Conservation (phyloP, 129 eudicot species). For the Helichrysum umbraculigerum region DNA sequence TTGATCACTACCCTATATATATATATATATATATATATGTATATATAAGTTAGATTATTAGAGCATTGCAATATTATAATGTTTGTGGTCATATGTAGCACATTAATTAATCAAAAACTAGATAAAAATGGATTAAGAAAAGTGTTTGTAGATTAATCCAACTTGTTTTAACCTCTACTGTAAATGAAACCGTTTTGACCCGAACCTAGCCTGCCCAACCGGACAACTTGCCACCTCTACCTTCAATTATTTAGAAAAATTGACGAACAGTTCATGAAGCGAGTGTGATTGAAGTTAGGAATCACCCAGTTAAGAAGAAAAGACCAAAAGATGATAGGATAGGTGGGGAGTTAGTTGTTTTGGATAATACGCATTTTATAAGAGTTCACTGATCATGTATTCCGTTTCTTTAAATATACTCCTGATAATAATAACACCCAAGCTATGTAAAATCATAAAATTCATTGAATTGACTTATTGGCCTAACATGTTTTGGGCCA, state of each 20-base stretch:
- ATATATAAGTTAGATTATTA: neutral
- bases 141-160: neutral
- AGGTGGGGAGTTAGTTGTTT: conserved; percentile 1
- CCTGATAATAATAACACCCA: neutral
- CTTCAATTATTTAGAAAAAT: neutral
- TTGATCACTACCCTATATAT: too few relatives aligned
- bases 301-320: neutral
- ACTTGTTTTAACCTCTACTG: neutral
- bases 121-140: neutral
- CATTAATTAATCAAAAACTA: neutral
- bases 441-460: neutral
- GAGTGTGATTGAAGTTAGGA: neutral
- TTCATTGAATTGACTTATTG: neutral
- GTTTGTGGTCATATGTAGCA: neutral
- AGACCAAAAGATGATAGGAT: neutral
- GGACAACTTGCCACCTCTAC: neutral
- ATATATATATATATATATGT: too few relatives aligned
- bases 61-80: neutral
- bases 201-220: too few relatives aligned
- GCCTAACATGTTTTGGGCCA: neutral
- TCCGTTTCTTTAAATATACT: neutral
- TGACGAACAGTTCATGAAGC: neutral
- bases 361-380: neutral
- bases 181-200: neutral
- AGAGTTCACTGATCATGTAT: conserved; percentile 4